phyloP scores from a whole-genome alignment of 768 basidiomycete genomes.

The Lactifluus volemus region DNA sequence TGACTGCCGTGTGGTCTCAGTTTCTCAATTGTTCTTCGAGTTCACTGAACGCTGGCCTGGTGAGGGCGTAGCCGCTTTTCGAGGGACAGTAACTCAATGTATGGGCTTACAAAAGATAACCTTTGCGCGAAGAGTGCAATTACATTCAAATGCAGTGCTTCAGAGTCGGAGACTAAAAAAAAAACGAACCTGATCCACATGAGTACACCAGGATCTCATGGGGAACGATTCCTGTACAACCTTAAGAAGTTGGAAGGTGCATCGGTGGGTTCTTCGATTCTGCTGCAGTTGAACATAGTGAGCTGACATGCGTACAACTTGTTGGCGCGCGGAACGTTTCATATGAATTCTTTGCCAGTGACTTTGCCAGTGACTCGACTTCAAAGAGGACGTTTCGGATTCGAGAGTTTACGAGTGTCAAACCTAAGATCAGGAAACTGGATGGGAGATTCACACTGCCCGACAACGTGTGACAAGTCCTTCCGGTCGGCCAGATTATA shows the following conservation, averaged over 20 bases:
- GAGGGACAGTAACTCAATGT: background rate
- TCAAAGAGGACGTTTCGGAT: constrained; percentile 61
- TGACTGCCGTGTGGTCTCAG: constrained; percentile 71
- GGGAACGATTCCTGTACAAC: constrained; percentile 56
- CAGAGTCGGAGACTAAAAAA: background rate
- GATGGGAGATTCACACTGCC: constrained; percentile 95
- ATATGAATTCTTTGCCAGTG: constrained; percentile 38
- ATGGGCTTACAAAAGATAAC: constrained; percentile 67
- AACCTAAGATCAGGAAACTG: constrained; percentile 33
- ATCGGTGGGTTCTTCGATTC: background rate
- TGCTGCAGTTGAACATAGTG: background rate
- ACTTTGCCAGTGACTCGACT: constrained; percentile 35
- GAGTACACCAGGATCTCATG: constrained; percentile 78
- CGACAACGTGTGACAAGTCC: constrained; percentile 56
- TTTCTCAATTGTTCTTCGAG: constrained; percentile 82
- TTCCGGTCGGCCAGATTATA: constrained; percentile 35
- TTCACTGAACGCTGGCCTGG: constrained; percentile 49
- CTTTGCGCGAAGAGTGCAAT: constrained; percentile 69
- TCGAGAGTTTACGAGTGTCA: constrained; percentile 30
- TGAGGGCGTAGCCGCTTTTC: background rate
- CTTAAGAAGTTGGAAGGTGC: constrained; percentile 32
- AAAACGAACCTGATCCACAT: constrained; percentile 73
- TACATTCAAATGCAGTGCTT: constrained; percentile 30
- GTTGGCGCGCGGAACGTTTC: constrained; percentile 55
- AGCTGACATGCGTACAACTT: constrained; percentile 34